These are phyloP conservation scores for Austroboletus niveus DNA, from an alignment of 1,284 basidiomycete genomes.

Conservation along the genomic window DNA sequence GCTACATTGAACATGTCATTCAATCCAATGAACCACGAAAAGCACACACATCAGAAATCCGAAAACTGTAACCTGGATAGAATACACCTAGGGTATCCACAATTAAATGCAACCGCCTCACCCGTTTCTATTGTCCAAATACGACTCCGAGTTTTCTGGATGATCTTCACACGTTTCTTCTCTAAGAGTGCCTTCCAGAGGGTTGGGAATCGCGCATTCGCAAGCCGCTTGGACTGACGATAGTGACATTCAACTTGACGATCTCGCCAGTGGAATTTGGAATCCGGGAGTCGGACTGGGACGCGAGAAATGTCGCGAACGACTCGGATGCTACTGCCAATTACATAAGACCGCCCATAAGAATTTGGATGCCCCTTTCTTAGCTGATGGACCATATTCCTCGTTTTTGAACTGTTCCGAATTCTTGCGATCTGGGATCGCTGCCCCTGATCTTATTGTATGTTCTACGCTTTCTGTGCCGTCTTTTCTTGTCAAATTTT, in stretches of 20 bases:
- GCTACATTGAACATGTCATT: constrained; percentile 56
- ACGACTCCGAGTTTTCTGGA: constrained; percentile 47
- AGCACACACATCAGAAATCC: neutral
- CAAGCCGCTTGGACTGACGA: constrained; percentile 56
- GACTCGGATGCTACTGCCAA: no score
- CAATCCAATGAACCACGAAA: constrained; percentile 27
- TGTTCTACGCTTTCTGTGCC: neutral
- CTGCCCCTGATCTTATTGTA: no score
- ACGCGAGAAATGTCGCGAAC: neutral
- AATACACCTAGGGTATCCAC: constrained; percentile 53
- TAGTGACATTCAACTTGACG: constrained; percentile 54
- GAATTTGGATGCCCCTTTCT: neutral
- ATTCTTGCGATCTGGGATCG: no score
- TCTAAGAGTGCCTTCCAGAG: constrained; percentile 16
- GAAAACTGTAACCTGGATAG: neutral
- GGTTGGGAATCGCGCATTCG: constrained; percentile 68
- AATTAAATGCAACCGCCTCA: constrained; percentile 61
- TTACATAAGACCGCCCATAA: no score
- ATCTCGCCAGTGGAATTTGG: constrained; percentile 53
- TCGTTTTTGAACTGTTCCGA: no score
- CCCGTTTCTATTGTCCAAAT: constrained; percentile 59
- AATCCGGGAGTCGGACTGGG: constrained; percentile 37
- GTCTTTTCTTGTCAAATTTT: neutral
- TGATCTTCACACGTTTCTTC: no score
- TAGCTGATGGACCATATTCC: neutral